Conservation (phyloP, 2,329 filamentous ascomycete genomes). For the Cordyceps tenuipes region DNA sequence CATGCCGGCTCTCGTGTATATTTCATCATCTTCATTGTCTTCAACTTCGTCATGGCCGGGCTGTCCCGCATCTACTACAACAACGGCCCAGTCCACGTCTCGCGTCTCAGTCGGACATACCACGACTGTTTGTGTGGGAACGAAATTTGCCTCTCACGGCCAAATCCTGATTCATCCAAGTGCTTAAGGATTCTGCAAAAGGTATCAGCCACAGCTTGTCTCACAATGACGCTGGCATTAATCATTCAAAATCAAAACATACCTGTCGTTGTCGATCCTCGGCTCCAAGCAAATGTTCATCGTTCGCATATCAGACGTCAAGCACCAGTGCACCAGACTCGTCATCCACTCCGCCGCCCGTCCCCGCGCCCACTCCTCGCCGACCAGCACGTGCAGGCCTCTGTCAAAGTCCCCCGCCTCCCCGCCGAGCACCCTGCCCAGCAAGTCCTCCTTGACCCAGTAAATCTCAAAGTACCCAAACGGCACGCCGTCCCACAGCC, state of each 20-base stretch:
- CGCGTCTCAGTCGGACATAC: slow-evolving; percentile 69
- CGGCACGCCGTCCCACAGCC: slow-evolving; percentile 86
- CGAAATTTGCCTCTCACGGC: slow-evolving; percentile 75
- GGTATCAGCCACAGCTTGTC: background rate
- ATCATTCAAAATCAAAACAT: slow-evolving; percentile 7
- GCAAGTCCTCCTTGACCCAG: slow-evolving; percentile 87
- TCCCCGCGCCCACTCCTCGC: slow-evolving; percentile 86
- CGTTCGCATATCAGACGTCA: slow-evolving; percentile 69
- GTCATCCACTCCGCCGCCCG: slow-evolving; percentile 75
- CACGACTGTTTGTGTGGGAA: slow-evolving; percentile 93
- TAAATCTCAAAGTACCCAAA: slow-evolving; percentile 98
- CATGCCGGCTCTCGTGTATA: background rate
- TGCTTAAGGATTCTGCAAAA: slow-evolving; percentile 42
- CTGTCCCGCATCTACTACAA: slow-evolving; percentile 29
- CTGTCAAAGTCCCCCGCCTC: slow-evolving; percentile 73
- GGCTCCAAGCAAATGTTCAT: slow-evolving; percentile 81
- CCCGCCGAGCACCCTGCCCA: slow-evolving; percentile 61
- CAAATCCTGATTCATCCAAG: slow-evolving; percentile 67
- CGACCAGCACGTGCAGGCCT: slow-evolving; percentile 80
- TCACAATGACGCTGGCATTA: background rate
- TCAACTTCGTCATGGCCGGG: background rate
- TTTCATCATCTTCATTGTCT: background rate
- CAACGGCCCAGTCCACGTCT: slow-evolving; percentile 67
- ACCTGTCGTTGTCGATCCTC: slow-evolving; percentile 85
- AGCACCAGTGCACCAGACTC: slow-evolving; percentile 79